These are phyloP conservation scores for Neurospora sp. DNA, from an alignment of 495 filamentous ascomycete species.

Conservation along the genomic window DNA sequence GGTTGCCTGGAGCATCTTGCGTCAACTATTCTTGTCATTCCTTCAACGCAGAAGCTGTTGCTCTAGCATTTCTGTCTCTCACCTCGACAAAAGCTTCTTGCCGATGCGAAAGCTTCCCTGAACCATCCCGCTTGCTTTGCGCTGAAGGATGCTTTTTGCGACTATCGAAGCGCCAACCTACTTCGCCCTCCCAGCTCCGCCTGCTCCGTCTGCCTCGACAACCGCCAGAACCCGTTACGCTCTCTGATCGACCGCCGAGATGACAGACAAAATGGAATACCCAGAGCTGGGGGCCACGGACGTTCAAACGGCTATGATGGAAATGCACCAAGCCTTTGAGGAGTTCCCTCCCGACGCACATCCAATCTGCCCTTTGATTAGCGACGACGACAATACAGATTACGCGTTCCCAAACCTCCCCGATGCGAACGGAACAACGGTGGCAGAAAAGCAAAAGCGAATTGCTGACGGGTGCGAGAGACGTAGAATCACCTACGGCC, in stretches of 20 bases:
- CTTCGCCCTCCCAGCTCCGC: not conserved
- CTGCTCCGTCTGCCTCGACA: not conserved
- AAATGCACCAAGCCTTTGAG: conserved; percentile 21
- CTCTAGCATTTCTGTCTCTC: not conserved
- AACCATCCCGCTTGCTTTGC: not conserved
- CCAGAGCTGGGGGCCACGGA: conserved; percentile 1
- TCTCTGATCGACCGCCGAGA: conserved; percentile 5
- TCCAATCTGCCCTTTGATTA: conserved; percentile 34
- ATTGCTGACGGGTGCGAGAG: conserved; percentile 40
- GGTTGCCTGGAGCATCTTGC: not conserved
- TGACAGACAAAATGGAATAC: conserved; percentile 8
- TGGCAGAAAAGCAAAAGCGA: conserved; percentile 30
- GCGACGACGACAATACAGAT: conserved; percentile 34
- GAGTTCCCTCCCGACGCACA: conserved; percentile 23
- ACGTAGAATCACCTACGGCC: conserved; percentile 48
- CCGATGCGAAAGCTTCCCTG: not conserved
- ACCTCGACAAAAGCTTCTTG: not conserved
- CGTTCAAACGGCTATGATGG: conserved; percentile 13
- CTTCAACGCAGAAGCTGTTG: not conserved
- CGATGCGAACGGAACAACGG: conserved; percentile 19
- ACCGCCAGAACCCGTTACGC: not conserved
- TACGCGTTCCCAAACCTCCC: conserved; percentile 43
- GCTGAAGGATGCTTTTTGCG: not conserved
- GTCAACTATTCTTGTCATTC: not conserved
- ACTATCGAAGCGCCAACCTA: not conserved